Base-by-base conservation (phyloP, 352 stramenopile species). In the Phytophthora rubi region DNA sequence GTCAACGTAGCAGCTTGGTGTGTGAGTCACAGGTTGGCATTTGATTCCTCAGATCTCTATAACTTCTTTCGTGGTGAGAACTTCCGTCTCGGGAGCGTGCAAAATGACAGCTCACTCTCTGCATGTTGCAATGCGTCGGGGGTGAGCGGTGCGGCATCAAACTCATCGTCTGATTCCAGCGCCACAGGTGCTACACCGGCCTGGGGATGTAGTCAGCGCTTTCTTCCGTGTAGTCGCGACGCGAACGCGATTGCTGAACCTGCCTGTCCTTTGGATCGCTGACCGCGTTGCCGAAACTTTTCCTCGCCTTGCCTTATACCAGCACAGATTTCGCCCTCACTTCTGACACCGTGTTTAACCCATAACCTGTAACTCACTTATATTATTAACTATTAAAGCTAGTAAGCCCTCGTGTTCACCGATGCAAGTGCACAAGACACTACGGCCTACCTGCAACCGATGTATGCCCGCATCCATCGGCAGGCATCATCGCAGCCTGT, bases 171-270 rank as follows among this genome's bases (percentile, higher is more conserved):
- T 16, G 12, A 28, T 12, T 51, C 44, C 47, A 16, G n/a, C 4
- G 44, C 44, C 6, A 53, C 48, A 26, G n/a, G 48, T 23, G 58
- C 47, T 52, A 59, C 47, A 47, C 59, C 52, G 49, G 56, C 16
- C 48, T 13, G 12, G 37, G 15, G 13, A 13, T 44, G 37, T 44
- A 39, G 33, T 39, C 33, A 39, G 33, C 13, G 23, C 62, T 65
- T 64, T 62, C 59, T 68, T 55, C 52, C 26, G 55, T 60, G 64
- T 71, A 39, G 64, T 56, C 48, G 6, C 7, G 52, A 66, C 56
- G 49, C 63, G 55, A 71, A 60, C 28, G 64, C 42, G 49, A 71
- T 62, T 67, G 23, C 58, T 62, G 58, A 67, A 30, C 12, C 21
- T 15, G 49, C 54, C 37, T 44, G 30, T 65, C 62, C 23, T 52